Percentiles rank a stretch among this genome's conserved stretches.
Conservation (phyloP, 1,284 basidiomycete genomes). For the Apiotrichum mycotoxinovorans region DNA sequence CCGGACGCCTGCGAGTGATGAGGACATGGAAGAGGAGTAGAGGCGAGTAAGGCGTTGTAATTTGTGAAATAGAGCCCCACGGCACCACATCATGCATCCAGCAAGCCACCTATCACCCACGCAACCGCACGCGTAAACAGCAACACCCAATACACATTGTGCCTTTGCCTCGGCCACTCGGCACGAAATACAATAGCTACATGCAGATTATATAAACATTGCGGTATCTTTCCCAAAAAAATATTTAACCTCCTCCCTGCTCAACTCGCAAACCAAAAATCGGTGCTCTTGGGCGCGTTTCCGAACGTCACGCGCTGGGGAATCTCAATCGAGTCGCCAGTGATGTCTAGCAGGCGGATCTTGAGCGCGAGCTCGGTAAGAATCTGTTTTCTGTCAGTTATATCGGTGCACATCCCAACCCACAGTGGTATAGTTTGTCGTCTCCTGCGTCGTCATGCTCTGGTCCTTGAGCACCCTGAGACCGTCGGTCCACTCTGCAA, state of each 20-base stretch:
- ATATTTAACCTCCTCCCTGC: background rate
- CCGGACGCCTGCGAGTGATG: background rate
- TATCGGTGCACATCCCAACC: background rate
- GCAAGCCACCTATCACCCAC: too few species aligned
- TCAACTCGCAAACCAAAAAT: conserved; percentile 73
- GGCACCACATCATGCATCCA: too few species aligned
- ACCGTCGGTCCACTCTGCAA: conserved; percentile 96
- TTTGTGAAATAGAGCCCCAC: too few species aligned
- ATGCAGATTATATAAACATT: background rate
- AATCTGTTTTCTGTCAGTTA: conserved; percentile 22
- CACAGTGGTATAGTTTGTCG: conserved; percentile 63
- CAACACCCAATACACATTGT: too few species aligned
- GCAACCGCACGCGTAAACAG: too few species aligned
- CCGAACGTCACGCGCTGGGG: conserved; percentile 56
- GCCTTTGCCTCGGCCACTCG: background rate
- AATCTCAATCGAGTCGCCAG: conserved; percentile 87
- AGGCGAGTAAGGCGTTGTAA: too few species aligned
- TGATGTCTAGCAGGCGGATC: conserved; percentile 85
- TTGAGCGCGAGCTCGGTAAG: conserved; percentile 91
- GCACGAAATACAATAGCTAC: conserved; percentile 3
- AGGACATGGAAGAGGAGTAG: conserved; percentile 19
- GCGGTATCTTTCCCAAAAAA: background rate
- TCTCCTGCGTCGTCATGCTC: conserved; percentile 69
- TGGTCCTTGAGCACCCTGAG: conserved; percentile 79
- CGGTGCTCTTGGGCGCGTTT: conserved; percentile 68